A percentile compares a stretch with the other conserved stretches of the same genome.
phyloP scores from a whole-genome alignment of 306 rosid genomes.

The Casuarina glauca region DNA sequence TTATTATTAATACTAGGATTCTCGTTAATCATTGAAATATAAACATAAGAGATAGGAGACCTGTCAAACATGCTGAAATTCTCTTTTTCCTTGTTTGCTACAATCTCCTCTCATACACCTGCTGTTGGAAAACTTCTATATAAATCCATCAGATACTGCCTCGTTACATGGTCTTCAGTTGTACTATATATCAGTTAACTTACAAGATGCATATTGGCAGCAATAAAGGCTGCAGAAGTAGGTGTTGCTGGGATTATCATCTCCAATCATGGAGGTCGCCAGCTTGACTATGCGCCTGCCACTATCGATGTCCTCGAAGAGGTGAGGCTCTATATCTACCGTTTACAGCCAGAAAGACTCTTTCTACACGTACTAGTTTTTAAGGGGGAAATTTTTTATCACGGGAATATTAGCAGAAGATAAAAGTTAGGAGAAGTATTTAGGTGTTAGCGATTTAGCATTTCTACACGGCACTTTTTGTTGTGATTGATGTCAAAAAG shows the following conservation, averaged over 20 bases:
- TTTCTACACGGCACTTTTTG: background rate
- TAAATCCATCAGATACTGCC: background rate
- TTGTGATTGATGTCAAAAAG: no score
- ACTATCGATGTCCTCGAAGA: conserved; percentile 36
- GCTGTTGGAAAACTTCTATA: background rate
- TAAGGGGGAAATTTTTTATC: background rate
- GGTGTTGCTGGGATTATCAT: conserved; percentile 31
- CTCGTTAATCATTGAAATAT: background rate
- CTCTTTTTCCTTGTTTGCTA: background rate
- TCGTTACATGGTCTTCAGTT: background rate
- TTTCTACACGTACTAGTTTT: background rate
- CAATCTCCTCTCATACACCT: background rate
- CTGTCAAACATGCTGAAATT: background rate
- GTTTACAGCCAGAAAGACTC: background rate
- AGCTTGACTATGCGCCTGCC: conserved; percentile 34
- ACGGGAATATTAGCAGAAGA: background rate
- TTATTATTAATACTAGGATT: background rate
- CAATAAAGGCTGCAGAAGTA: conserved; percentile 29
- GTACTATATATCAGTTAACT: background rate
- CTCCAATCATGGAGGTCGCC: conserved; percentile 38
- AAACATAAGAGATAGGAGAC: background rate
- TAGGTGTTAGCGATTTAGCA: background rate
- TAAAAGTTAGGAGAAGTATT: background rate
- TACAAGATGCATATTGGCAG: conserved; percentile 1
- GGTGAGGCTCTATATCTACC: conserved; percentile 4